Conservation (phyloP, 176 grass and related monocot genomes). For the Calamus simplicifolius region DNA sequence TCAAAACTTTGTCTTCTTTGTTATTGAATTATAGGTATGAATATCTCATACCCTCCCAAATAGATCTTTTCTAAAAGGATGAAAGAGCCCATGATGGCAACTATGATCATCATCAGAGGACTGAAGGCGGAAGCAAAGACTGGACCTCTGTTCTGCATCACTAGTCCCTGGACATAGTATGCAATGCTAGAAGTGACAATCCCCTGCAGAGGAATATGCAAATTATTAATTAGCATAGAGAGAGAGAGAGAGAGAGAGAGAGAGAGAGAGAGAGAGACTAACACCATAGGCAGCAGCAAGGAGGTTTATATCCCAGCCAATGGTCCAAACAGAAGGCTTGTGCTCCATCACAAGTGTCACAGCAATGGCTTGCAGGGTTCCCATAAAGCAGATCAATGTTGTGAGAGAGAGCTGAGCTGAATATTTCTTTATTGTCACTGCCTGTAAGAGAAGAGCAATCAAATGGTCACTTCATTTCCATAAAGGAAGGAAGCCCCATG, state of each 20-base stretch:
- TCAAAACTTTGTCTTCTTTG: no score
- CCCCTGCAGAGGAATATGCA: slow-evolving; percentile 36
- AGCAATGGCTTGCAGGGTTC: slow-evolving; percentile 90
- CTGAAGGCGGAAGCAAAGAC: slow-evolving; percentile 99
- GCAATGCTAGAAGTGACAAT: slow-evolving; percentile 94
- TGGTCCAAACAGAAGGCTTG: slow-evolving; percentile 66
- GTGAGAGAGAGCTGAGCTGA: slow-evolving; percentile 86
- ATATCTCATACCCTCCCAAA: slow-evolving; percentile 47
- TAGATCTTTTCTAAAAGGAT: slow-evolving; percentile 89
- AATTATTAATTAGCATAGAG: neutral
- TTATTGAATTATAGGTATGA: no score
- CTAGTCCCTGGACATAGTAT: slow-evolving; percentile 93
- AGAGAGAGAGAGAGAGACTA: slow-evolving; percentile 12
- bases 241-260: slow-evolving; percentile 8
- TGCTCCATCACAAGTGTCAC: slow-evolving; percentile 88
- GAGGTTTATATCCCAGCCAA: slow-evolving; percentile 99
- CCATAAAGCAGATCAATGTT: slow-evolving; percentile 91
- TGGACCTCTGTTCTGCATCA: slow-evolving; percentile 81
- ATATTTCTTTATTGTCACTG: slow-evolving; percentile 68
- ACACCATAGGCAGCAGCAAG: slow-evolving; percentile 95
- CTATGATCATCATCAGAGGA: slow-evolving; percentile 99
- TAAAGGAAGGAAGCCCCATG: no score
- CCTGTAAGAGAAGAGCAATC: slow-evolving; percentile 24
- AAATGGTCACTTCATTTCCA: no score
- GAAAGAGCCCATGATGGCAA: slow-evolving; percentile 95